Base-by-base conservation (phyloP, 2,329 filamentous ascomycete species). In the Thielaviopsis ethacetica region DNA sequence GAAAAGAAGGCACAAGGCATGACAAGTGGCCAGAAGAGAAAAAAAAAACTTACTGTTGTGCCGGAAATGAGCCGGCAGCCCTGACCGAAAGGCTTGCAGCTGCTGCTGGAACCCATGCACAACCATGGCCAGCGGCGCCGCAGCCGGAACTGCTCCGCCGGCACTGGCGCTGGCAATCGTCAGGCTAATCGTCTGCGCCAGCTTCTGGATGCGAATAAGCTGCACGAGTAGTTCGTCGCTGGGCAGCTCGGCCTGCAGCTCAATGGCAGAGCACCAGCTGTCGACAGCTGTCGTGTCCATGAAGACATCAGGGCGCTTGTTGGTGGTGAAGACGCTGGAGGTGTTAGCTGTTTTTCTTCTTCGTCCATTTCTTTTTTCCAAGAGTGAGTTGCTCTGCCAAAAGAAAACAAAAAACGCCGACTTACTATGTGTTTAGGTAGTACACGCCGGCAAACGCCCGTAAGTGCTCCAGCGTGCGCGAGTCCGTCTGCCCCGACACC, bases 401-500 rank as follows among this genome's bases (percentile, higher is more conserved):
- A n/a, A n/a, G n/a, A n/a, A n/a, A n/a, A n/a, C 24, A 4, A 12
- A n/a, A 5, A 2, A 44, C n/a, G 6, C 19, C 1, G 2, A 68
- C 73, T 64, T 61, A 77, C 75, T 75, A 63, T 6, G 75, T 75
- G 30, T 76, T 74, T 3, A 78, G 63, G 58, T 78, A 79, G 60
- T 76, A 79, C 3, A 73, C 74, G 2, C 75, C 76, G 0, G 71
- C 70, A 64, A 75, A 77, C 0, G 75, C 74, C 52, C 76, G 69
- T 67, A 77, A 71, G 53, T 71, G 66, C 59, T 78, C 74, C 10
- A 77, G 62, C 22, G 67, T 67, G 19, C 61, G 61, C 5, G 66
- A 63, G 3, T 59, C 59, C 17, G 65, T 63, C 19, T 53, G 30
- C 21, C 58, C 47, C 15, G 47, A 38, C 0, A 64, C 62, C 50